Evolutionary conservation across 2,329 filamentous ascomycete genomes (phyloP), one percentile per base, ranked within the genome.

Genomic region (Colletotrichum echinochloae): DNA sequence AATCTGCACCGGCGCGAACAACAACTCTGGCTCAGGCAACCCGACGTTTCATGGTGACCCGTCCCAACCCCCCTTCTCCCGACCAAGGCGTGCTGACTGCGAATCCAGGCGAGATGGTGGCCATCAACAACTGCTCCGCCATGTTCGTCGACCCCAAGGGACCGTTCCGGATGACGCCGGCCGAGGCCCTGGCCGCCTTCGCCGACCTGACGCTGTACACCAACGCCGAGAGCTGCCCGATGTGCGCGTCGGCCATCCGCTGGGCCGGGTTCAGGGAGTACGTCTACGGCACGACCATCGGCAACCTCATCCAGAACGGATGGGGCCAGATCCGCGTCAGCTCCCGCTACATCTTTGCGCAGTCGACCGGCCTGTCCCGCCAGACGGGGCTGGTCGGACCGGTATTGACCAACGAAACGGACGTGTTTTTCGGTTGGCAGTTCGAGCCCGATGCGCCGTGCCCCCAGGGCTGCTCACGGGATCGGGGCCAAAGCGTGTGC

Each of bases 231-330:
- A 84, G 83, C 66, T 89, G 87, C 75, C 84, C 86, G 8, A 89
- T 89, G 84, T 89, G 87, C 73, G 86, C 87, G 1, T 83, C 85
- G 8, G 87, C 86, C 0, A 87, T 89, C 71, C 83, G 86, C 1
- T 89, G 85, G 85, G 81, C 86, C 0, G 85, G 85, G 0, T 88
- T 89, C 78, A 80, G 79, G 46, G 87, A 88, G 77, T 87, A 86
- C 74, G 81, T 89, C 9, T 89, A 85, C 73, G 86, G 86, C 7
- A 88, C 85, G 1, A 83, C 80, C 33, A 86, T 87, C 69, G 78
- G 83, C 30, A 80, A 77, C 6, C 78, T 88, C 39, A 77, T 85
- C 16, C 77, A 80, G 44, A 76, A 80, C 46, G 86, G 86, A 7
- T 89, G 87, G 86, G 75, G 76, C 7, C 85, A 88, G 77, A 87